Base-by-base conservation (phyloP, 179 eudicot species). In the Camellia oleifera region DNA sequence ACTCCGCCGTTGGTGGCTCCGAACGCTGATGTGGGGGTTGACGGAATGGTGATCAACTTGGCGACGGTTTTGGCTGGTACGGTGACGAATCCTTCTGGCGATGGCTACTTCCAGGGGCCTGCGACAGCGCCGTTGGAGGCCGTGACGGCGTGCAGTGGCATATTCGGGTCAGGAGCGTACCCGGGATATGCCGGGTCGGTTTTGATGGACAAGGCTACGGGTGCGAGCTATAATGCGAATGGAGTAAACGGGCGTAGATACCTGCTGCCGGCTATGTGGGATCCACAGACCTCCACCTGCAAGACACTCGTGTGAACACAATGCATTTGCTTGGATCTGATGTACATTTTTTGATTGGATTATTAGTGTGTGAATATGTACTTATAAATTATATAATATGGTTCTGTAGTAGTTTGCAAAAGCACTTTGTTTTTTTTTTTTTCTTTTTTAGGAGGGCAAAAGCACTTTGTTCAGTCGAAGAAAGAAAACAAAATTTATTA, bases 1-100 rank as follows among this genome's bases (percentile, higher is more conserved):
- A 42, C 44, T 44, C 42, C 67, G 61, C 75, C 81, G 2, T 4
- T 78, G 12, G 75, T 57, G 11, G 46, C 81, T 12, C 81, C 81
- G 6, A 78, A 78, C 81, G 70, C 57, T 23, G 76, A 78, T 7
- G 81, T 71, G 3, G 81, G 76, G 6, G 0, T 78, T 3, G 81
- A 70, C 46, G 81, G 81, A 10, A 78, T 78, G 81, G 46, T 78
- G 50, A 71, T 78, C 3, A 78, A 18, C 48, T 2, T 78, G 18
- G 81, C 81, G 0, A 70, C 74, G 40, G 46, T 78, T 12, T 69
- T 78, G 3, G 52, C 66, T 0, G 66, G 66, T 4, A 46, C 53
- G 1, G 77, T 74, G 32, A 74, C 77, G 3, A 78, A 78, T 56
- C 81, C 81, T 0, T 78, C 9, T 20, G 26, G 40, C 68, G 26